Evolutionary conservation across 2,329 filamentous ascomycete species (phyloP).

Genomic region (Colletotrichum kahawae): DNA sequence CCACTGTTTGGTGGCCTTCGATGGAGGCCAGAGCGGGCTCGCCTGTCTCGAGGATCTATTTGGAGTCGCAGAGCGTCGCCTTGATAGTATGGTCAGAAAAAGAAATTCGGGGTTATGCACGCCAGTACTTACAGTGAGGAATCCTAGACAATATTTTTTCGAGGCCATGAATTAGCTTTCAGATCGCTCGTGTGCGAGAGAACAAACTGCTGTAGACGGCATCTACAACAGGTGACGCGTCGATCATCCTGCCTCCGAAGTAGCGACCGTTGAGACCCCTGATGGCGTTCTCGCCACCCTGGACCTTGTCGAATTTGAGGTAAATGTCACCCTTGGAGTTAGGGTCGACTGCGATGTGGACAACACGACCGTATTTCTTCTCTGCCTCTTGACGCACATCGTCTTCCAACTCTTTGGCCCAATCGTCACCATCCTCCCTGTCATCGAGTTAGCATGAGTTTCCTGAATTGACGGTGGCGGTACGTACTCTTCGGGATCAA

Average conservation of each 20-base stretch:
- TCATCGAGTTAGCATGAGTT: slow-evolving; percentile 35
- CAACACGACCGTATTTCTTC: slow-evolving; percentile 93
- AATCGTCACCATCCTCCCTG: slow-evolving; percentile 84
- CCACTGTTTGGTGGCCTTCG: not conserved
- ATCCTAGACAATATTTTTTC: slow-evolving; percentile 54
- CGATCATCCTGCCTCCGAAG: slow-evolving; percentile 92
- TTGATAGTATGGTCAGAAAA: not conserved
- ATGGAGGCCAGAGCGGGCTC: not conserved
- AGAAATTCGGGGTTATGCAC: not conserved
- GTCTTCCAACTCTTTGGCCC: slow-evolving; percentile 93
- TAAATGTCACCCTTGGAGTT: slow-evolving; percentile 97
- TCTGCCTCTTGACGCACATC: slow-evolving; percentile 94
- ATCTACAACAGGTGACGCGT: slow-evolving; percentile 94
- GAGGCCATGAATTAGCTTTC: slow-evolving; percentile 61
- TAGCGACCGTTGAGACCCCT: slow-evolving; percentile 96
- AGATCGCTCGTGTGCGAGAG: slow-evolving; percentile 83
- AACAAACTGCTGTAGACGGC: slow-evolving; percentile 60
- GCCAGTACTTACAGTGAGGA: not conserved
- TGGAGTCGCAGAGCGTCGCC: not conserved
- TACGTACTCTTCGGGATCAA: slow-evolving; percentile 87
- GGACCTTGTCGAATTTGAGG: slow-evolving; percentile 95
- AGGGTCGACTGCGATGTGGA: slow-evolving; percentile 94
- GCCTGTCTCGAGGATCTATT: not conserved
- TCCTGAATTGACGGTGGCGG: not conserved
- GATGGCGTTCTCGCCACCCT: slow-evolving; percentile 96